Percentiles rank a stretch among this genome's conserved stretches.
Conservation (phyloP, 169 alveolate genomes). For the Plasmodium vivax region DNA sequence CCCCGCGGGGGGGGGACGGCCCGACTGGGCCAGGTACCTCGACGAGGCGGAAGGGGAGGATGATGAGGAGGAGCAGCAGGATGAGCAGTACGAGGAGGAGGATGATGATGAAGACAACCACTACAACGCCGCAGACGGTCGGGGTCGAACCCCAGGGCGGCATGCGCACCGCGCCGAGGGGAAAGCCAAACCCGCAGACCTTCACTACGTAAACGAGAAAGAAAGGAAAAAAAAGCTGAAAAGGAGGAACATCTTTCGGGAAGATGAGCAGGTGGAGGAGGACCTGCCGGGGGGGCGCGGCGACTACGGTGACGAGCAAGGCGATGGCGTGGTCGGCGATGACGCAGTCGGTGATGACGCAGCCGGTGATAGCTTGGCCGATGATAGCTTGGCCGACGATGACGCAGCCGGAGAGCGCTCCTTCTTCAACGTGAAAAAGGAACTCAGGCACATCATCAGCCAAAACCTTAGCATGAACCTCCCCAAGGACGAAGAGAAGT, state of each 20-base stretch:
- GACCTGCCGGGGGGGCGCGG: neutral
- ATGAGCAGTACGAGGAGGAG: neutral
- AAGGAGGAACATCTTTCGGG: neutral
- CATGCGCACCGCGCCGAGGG: neutral
- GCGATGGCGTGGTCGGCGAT: neutral
- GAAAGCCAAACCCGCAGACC: neutral
- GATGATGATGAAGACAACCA: neutral
- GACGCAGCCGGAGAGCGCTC: neutral
- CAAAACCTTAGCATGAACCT: constrained; percentile 45
- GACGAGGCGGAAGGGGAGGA: neutral
- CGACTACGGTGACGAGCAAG: neutral
- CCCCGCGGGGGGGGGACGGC: neutral
- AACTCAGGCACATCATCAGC: constrained; percentile 28
- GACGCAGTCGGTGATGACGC: neutral
- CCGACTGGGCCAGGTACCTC: neutral
- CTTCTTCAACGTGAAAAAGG: constrained; percentile 20
- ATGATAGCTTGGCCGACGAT: neutral
- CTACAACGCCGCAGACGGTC: too few relatives aligned
- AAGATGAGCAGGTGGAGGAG: neutral
- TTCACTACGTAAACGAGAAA: neutral
- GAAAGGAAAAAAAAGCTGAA: neutral
- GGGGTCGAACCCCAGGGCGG: neutral
- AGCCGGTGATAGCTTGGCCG: neutral
- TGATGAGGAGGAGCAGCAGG: neutral
- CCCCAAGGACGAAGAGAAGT: constrained; percentile 16